phyloP scores from a whole-genome alignment of 495 filamentous ascomycete genomes.

The Penicillium subrubescens region DNA sequence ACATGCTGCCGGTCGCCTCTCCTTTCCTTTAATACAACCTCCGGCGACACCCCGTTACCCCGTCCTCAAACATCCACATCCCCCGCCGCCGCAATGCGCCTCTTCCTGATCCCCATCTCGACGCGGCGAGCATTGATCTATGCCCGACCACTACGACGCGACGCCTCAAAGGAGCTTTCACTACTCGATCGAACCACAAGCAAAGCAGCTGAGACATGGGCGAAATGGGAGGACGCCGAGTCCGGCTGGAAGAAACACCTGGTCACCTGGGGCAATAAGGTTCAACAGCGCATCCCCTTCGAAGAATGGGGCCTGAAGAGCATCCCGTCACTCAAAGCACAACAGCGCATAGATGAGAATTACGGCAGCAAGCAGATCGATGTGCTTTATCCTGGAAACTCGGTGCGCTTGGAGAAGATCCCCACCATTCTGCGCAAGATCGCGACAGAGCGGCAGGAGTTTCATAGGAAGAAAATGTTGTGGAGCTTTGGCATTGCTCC shows the following conservation, averaged over 20 bases:
- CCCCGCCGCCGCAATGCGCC: slow-evolving; percentile 66
- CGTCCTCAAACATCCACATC: not conserved
- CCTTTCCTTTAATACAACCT: not conserved
- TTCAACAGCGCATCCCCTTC: slow-evolving; percentile 84
- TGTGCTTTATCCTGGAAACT: slow-evolving; percentile 72
- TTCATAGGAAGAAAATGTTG: slow-evolving; percentile 74
- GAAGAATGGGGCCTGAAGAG: slow-evolving; percentile 98
- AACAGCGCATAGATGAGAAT: slow-evolving; percentile 61
- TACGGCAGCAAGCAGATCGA: slow-evolving; percentile 68
- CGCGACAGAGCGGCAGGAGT: slow-evolving; percentile 72
- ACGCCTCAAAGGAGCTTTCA: slow-evolving; percentile 51
- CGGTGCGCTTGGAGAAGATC: slow-evolving; percentile 65
- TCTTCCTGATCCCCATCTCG: slow-evolving; percentile 94
- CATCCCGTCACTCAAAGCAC: slow-evolving; percentile 78
- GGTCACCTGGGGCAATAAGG: slow-evolving; percentile 81
- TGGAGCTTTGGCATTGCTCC: slow-evolving; percentile 85
- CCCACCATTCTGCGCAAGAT: slow-evolving; percentile 62
- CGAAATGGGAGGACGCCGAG: slow-evolving; percentile 81
- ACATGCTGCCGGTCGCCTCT: slow-evolving; percentile 2
- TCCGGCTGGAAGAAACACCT: slow-evolving; percentile 84
- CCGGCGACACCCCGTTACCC: not conserved
- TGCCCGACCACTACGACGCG: slow-evolving; percentile 69
- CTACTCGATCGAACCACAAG: slow-evolving; percentile 63
- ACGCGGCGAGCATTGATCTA: slow-evolving; percentile 90
- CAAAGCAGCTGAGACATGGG: slow-evolving; percentile 75